A percentile compares a stretch with the other conserved stretches of the same genome.
Evolutionary conservation across 345 rosid species (phyloP).

Genomic region (Populus simonii): DNA sequence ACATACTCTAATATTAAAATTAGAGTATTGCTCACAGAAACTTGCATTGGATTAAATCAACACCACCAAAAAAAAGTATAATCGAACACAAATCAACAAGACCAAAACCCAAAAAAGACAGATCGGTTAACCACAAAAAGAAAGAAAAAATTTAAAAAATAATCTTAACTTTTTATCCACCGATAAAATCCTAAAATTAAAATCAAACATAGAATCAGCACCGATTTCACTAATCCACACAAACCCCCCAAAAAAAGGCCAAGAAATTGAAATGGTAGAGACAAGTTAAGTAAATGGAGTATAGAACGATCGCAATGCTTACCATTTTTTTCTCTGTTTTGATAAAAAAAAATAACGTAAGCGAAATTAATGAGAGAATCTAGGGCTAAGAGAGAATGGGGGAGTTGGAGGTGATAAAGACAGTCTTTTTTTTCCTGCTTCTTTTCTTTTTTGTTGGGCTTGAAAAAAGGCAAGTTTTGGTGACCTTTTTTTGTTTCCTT

Average conservation of each 20-base stretch:
- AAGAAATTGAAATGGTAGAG: neutral
- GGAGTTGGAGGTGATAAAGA: conserved; percentile 5
- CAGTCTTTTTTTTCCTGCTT: neutral
- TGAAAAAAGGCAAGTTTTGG: neutral
- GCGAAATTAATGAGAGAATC: conserved; percentile 33
- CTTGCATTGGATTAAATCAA: neutral
- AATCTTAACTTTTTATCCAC: neutral
- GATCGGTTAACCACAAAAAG: neutral
- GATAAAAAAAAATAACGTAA: conserved; percentile 11
- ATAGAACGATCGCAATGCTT: neutral
- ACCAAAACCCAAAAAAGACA: neutral
- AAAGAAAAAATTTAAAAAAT: neutral
- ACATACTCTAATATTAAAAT: neutral
- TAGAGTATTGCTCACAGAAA: neutral
- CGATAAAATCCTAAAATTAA: too few relatives aligned
- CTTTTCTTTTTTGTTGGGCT: neutral
- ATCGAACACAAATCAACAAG: neutral
- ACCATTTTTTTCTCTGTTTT: conserved; percentile 33
- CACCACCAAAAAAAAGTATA: neutral
- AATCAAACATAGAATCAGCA: neutral
- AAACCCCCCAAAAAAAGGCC: neutral
- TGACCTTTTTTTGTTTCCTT: neutral
- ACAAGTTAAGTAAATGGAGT: neutral
- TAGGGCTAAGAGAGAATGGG: conserved; percentile 25
- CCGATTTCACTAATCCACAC: neutral